A percentile compares a stretch with the other conserved stretches of the same genome.
Conservation (phyloP, 1,284 basidiomycete genomes). For the Pisolithus thermaeus region DNA sequence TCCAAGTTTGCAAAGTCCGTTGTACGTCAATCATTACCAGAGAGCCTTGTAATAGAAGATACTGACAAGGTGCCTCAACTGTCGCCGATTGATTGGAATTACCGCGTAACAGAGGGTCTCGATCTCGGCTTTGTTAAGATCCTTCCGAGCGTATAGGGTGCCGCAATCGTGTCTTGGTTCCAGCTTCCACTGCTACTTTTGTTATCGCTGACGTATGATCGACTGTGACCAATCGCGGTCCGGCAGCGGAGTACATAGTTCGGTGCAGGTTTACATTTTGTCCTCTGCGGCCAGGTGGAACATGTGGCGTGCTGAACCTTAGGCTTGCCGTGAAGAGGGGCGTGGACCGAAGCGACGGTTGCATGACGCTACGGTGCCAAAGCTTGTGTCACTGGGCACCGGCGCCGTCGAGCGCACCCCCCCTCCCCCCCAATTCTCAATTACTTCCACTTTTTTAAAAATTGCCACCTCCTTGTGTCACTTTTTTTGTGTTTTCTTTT, state of each 20-base stretch:
- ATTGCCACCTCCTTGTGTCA: not conserved
- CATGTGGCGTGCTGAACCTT: no score
- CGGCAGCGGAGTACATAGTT: no score
- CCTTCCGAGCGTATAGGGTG: not conserved
- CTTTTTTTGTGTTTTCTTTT: not conserved
- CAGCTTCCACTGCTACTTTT: not conserved
- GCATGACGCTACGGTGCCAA: no score
- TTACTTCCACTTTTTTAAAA: no score
- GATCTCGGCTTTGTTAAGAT: not conserved
- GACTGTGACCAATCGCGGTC: no score
- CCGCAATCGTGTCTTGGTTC: not conserved
- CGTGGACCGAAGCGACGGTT: no score
- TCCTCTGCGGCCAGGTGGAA: no score
- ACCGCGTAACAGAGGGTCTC: not conserved
- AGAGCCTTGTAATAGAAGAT: not conserved
- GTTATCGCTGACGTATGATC: no score
- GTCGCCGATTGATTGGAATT: not conserved
- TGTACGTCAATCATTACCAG: not conserved
- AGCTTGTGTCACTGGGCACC: no score
- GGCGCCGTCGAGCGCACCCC: not conserved
- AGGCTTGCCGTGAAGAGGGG: no score
- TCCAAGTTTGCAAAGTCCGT: no score
- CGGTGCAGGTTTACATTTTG: no score
- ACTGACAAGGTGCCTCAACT: not conserved
- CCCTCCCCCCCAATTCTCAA: not conserved